Percentiles rank a stretch among this genome's conserved stretches.
Evolutionary conservation across 192 early-diverging fungal genomes (phyloP).

Genomic region (Backusella circina): DNA sequence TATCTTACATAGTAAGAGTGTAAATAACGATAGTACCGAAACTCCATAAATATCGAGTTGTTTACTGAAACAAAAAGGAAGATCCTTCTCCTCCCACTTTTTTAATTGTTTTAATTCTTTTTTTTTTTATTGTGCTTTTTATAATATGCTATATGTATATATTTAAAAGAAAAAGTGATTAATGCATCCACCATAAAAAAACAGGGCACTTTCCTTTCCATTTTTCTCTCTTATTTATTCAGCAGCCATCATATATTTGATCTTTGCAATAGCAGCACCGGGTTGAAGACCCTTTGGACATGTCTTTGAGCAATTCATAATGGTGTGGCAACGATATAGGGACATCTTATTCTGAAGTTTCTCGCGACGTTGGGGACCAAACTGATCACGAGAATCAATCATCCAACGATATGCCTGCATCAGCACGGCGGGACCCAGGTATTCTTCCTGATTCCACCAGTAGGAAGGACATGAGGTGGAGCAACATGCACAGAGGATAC

Average conservation of each 20-base stretch:
- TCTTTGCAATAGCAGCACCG: slow-evolving; percentile 93
- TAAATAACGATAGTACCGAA: not conserved
- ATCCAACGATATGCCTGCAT: slow-evolving; percentile 99
- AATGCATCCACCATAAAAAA: not conserved
- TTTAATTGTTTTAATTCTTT: not conserved
- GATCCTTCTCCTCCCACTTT: not conserved
- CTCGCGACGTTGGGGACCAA: slow-evolving; percentile 77
- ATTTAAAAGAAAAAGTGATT: not conserved
- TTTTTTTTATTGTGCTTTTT: not conserved
- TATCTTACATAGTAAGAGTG: too few relatives aligned
- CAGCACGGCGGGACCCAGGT: slow-evolving; percentile 93
- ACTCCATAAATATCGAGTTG: not conserved
- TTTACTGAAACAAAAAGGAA: not conserved
- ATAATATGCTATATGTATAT: not conserved
- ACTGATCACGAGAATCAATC: slow-evolving; percentile 94
- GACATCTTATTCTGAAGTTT: slow-evolving; percentile 93
- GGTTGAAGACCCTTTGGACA: slow-evolving; percentile 99
- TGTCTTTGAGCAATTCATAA: slow-evolving; percentile 97
- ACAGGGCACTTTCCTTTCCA: not conserved
- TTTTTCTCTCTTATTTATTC: slow-evolving; percentile 36
- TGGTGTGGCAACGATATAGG: slow-evolving; percentile 98
- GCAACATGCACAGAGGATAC: slow-evolving; percentile 97
- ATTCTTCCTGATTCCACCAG: slow-evolving; percentile 96
- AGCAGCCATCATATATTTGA: slow-evolving; percentile 91
- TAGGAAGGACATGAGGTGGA: slow-evolving; percentile 94